Conservation (phyloP, 768 basidiomycete species). For the Boletus insuetus region DNA sequence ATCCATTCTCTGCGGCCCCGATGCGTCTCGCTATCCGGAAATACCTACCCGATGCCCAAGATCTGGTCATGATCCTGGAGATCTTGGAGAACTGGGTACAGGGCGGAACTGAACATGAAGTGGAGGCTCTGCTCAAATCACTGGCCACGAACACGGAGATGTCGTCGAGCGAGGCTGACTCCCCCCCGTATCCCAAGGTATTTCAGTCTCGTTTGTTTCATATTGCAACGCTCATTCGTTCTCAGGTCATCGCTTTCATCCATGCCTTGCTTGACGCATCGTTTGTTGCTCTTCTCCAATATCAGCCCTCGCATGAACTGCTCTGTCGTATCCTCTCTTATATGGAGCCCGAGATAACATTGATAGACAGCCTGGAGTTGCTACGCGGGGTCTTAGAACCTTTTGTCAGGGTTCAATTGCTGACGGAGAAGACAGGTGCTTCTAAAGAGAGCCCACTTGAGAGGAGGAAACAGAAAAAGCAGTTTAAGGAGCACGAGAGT, state of each 20-base stretch:
- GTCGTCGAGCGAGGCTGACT: conserved; percentile 17
- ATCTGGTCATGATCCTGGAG: conserved; percentile 37
- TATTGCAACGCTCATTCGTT: conserved; percentile 34
- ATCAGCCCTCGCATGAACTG: conserved; percentile 54
- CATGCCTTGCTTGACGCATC: conserved; percentile 70
- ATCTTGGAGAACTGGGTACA: conserved; percentile 40
- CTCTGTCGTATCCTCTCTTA: conserved; percentile 49
- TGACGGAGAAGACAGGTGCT: conserved; percentile 40
- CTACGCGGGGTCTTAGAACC: conserved; percentile 62
- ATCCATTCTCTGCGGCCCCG: conserved; percentile 37
- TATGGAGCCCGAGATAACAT: conserved; percentile 54
- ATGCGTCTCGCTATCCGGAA: conserved; percentile 45
- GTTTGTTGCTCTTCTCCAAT: conserved; percentile 64
- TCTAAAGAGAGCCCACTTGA: conserved; percentile 37
- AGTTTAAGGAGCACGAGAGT: conserved; percentile 49
- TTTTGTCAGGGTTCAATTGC: conserved; percentile 55
- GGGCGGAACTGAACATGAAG: conserved; percentile 25
- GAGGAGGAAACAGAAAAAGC: conserved; percentile 53
- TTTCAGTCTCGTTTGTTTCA: conserved; percentile 34
- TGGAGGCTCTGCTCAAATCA: conserved; percentile 23
- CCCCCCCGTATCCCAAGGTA: conserved; percentile 36
- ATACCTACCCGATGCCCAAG: conserved; percentile 38
- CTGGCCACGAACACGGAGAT: conserved; percentile 7
- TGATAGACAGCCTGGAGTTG: conserved; percentile 48
- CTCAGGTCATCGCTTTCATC: conserved; percentile 57